Evolutionary conservation across 2,329 filamentous ascomycete species (phyloP).

Genomic region (Paracoccidioides lutzii): DNA sequence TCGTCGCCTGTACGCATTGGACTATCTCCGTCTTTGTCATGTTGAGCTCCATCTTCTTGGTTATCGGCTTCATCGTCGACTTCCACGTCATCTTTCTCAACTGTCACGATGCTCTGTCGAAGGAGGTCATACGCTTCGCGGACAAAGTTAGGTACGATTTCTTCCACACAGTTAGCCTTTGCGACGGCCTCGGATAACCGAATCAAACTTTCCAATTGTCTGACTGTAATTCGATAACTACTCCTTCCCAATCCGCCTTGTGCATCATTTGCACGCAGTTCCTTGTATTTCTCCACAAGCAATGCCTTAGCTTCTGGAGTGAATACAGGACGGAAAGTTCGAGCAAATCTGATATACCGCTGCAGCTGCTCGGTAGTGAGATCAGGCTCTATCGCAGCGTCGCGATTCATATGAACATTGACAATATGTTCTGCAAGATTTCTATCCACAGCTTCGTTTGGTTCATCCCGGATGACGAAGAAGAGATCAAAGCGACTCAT

Average conservation of each 20-base stretch:
- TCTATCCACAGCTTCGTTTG: conserved; percentile 80
- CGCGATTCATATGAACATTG: conserved; percentile 78
- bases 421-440: conserved; percentile 93
- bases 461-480: conserved; percentile 95
- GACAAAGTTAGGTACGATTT: conserved; percentile 74
- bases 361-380: conserved; percentile 95
- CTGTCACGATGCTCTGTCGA: conserved; percentile 88
- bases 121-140: conserved; percentile 84
- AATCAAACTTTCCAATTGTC: conserved; percentile 92
- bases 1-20: conserved; percentile 42
- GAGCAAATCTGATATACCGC: conserved; percentile 90
- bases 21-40: conserved; percentile 38
- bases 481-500: conserved; percentile 99
- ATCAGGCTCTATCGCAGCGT: conserved; percentile 81
- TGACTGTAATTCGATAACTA: conserved; percentile 92
- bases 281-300: conserved; percentile 88
- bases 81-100: conserved; percentile 95
- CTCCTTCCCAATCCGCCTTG: conserved; percentile 90
- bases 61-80: conserved; percentile 62
- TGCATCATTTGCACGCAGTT: conserved; percentile 81
- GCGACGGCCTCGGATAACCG: conserved; percentile 94
- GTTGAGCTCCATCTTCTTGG: conserved; percentile 25
- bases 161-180: conserved; percentile 90
- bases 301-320: conserved; percentile 72
- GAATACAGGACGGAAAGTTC: conserved; percentile 88